Percentiles rank a stretch among this genome's conserved stretches.
Conservation (phyloP, 164 flowering plant genomes). For the Dillenia turbinata region DNA sequence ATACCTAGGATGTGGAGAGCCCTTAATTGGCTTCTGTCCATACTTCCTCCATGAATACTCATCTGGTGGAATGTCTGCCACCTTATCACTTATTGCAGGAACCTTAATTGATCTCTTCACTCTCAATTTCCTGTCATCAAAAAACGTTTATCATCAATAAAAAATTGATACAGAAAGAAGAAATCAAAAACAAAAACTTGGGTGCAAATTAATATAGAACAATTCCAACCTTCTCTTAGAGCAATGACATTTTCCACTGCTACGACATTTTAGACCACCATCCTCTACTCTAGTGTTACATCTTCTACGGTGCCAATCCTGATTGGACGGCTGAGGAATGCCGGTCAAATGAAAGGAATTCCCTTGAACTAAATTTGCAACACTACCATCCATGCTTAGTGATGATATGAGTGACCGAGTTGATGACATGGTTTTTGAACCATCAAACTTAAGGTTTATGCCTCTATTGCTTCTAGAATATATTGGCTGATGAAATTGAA, state of each 20-base stretch:
- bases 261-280: slow-evolving; percentile 14
- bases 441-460: too few species aligned
- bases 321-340: too few species aligned
- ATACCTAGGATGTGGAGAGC: slow-evolving; percentile 46
- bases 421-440: too few species aligned
- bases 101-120: slow-evolving; percentile 28
- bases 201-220: not conserved
- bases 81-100: slow-evolving; percentile 21
- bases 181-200: not conserved
- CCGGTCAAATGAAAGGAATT: too few species aligned
- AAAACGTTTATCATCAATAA: not conserved
- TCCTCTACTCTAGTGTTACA: not conserved
- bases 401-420: too few species aligned
- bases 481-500: too few species aligned
- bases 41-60: slow-evolving; percentile 44
- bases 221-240: slow-evolving; percentile 21
- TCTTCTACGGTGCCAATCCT: not conserved
- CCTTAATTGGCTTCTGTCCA: slow-evolving; percentile 53
- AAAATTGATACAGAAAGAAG: not conserved
- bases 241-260: slow-evolving; percentile 28
- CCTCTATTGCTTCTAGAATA: too few species aligned
- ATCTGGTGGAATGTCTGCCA: slow-evolving; percentile 28
- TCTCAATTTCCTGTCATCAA: slow-evolving; percentile 16
- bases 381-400: too few species aligned
- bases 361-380: too few species aligned